Evolutionary conservation across 2,329 filamentous ascomycete species (phyloP).

Genomic region (Zymoseptoria ardabiliae): DNA sequence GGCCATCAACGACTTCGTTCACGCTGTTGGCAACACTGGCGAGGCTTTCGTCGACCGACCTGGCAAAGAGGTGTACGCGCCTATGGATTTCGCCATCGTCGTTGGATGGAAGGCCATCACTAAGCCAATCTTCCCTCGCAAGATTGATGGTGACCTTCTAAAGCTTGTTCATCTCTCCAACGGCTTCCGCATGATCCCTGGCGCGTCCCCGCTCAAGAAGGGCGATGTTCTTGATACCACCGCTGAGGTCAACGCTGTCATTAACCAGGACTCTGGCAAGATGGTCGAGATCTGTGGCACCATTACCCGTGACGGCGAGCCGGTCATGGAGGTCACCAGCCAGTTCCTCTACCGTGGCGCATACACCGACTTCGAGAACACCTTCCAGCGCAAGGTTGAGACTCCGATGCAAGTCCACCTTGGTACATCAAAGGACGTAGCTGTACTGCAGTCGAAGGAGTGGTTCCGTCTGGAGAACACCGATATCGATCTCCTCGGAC

Average conservation of each 20-base stretch:
- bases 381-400: constrained; percentile 95
- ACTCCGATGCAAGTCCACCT: constrained; percentile 91
- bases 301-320: constrained; percentile 71
- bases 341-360: constrained; percentile 94
- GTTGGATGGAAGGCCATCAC: constrained; percentile 76
- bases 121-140: constrained; percentile 96
- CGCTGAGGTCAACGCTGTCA: constrained; percentile 91
- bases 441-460: constrained; percentile 90
- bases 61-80: constrained; percentile 86
- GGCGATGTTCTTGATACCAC: constrained; percentile 88
- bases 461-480: constrained; percentile 88
- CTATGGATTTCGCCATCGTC: constrained; percentile 71
- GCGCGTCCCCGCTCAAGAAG: constrained; percentile 90
- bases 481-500: constrained; percentile 79
- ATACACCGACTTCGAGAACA: constrained; percentile 94
- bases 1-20: constrained; percentile 97
- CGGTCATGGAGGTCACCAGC: constrained; percentile 97
- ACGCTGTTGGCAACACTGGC: constrained; percentile 94
- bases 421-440: constrained; percentile 80
- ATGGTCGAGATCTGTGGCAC: constrained; percentile 99
- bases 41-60: constrained; percentile 95
- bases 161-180: constrained; percentile 97
- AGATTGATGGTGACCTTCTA: constrained; percentile 89
- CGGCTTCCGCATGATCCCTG: constrained; percentile 95
- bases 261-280: constrained; percentile 97